Evolutionary conservation across 1,284 basidiomycete species (phyloP).

Genomic region (Melampsora medusae): DNA sequence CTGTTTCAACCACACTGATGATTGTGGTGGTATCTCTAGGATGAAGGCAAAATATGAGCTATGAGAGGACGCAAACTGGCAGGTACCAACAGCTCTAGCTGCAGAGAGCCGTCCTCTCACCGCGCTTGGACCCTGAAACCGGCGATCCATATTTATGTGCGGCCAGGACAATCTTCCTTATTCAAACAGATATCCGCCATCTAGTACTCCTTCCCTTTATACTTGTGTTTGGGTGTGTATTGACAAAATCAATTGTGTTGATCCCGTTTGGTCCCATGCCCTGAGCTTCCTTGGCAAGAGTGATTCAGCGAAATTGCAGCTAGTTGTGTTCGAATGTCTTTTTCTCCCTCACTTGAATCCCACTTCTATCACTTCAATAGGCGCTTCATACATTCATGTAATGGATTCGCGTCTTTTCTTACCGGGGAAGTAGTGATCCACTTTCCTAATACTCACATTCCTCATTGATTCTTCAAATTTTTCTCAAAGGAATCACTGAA

Average conservation of each 20-base stretch:
- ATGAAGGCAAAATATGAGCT: neutral
- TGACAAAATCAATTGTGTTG: neutral
- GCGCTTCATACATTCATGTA: neutral
- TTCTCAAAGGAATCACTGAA: neutral
- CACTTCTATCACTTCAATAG: neutral
- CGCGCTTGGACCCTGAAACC: neutral
- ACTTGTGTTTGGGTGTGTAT: neutral
- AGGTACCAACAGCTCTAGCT: neutral
- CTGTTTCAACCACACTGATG: neutral
- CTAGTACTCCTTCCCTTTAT: neutral
- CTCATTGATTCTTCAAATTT: neutral
- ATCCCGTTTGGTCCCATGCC: slow-evolving; percentile 1
- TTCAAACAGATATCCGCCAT: neutral
- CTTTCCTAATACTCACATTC: neutral
- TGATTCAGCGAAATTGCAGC: no score
- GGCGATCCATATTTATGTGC: neutral
- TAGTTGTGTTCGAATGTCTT: neutral
- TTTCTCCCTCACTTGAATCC: neutral
- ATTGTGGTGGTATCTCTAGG: neutral
- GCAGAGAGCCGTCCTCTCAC: slow-evolving; percentile 9
- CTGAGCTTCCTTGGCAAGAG: neutral
- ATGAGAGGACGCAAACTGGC: neutral
- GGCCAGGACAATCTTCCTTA: slow-evolving; percentile 7
- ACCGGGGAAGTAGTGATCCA: neutral
- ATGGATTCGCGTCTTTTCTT: neutral